Percentiles rank a stretch among this genome's conserved stretches.
These are phyloP conservation scores for Barnettozyma hawaiiensis DNA, from an alignment of 1,139 yeast genomes.

Conservation along the genomic window DNA sequence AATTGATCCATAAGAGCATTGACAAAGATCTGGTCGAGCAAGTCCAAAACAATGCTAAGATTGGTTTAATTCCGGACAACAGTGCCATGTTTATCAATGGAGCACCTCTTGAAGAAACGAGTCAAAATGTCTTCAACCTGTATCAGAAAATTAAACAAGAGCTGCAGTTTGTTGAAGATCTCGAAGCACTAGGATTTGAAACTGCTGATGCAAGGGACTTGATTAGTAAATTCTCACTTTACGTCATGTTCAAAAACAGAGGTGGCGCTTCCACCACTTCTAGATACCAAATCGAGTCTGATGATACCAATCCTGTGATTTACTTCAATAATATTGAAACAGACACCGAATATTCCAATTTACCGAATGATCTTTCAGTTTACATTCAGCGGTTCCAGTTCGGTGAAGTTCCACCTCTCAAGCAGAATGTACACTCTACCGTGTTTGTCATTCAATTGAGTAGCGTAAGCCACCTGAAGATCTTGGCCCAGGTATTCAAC, in stretches of 20 bases:
- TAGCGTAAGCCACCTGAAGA: slow-evolving; percentile 41
- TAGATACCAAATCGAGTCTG: slow-evolving; percentile 29
- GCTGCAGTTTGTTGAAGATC: slow-evolving; percentile 28
- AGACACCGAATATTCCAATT: slow-evolving; percentile 49
- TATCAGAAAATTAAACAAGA: slow-evolving; percentile 33
- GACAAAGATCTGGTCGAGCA: slow-evolving; percentile 24
- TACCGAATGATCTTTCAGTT: slow-evolving; percentile 40
- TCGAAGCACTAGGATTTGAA: slow-evolving; percentile 36
- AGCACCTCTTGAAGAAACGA: slow-evolving; percentile 40
- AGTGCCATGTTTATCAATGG: slow-evolving; percentile 61
- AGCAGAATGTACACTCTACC: slow-evolving; percentile 71
- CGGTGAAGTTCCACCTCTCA: slow-evolving; percentile 64
- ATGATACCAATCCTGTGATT: slow-evolving; percentile 43
- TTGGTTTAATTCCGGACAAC: slow-evolving; percentile 20
- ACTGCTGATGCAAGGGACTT: slow-evolving; percentile 35
- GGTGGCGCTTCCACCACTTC: slow-evolving; percentile 29
- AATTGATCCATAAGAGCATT: slow-evolving; percentile 17
- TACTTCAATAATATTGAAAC: slow-evolving; percentile 74
- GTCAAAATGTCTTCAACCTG: slow-evolving; percentile 38
- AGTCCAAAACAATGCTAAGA: slow-evolving; percentile 23
- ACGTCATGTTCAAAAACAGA: slow-evolving; percentile 35
- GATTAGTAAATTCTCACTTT: slow-evolving; percentile 42
- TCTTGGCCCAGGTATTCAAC: slow-evolving; percentile 44
- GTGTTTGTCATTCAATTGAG: slow-evolving; percentile 67
- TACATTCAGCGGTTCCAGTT: slow-evolving; percentile 36